These are phyloP conservation scores for Xylariaceae sp. DNA, from an alignment of 2,329 filamentous ascomycete genomes.

Conservation along the genomic window DNA sequence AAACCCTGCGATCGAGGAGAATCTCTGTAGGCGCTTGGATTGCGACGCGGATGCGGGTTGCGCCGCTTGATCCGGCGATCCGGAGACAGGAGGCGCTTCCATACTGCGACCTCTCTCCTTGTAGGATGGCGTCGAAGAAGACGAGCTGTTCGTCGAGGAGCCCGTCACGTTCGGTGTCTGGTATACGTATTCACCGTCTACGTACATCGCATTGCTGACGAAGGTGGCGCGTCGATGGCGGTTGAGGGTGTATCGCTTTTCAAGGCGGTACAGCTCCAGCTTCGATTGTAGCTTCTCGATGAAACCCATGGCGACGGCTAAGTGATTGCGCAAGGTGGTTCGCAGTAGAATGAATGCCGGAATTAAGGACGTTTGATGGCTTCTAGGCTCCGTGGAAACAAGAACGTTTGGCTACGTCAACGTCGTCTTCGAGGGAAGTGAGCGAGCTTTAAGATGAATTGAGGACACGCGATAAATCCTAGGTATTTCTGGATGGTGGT, in stretches of 20 bases:
- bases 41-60: conserved; percentile 34
- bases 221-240: conserved; percentile 83
- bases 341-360: not conserved
- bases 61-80: conserved; percentile 17
- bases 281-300: conserved; percentile 59
- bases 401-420: not conserved
- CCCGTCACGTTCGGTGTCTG: conserved; percentile 56
- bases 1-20: conserved; percentile 53
- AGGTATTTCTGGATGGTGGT: not conserved
- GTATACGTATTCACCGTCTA: conserved; percentile 94
- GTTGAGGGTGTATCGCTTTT: conserved; percentile 89
- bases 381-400: not conserved
- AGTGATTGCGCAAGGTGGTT: not conserved
- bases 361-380: not conserved
- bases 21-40: conserved; percentile 47
- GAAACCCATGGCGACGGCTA: conserved; percentile 37
- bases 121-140: conserved; percentile 22
- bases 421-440: not conserved
- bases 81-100: conserved; percentile 27
- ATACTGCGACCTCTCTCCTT: conserved; percentile 24
- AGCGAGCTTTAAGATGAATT: conserved; percentile 1
- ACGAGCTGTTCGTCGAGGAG: conserved; percentile 39
- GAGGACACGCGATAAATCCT: not conserved
- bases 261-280: conserved; percentile 88
- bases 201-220: conserved; percentile 81